Evolutionary conservation across 2,329 filamentous ascomycete species (phyloP).

Genomic region (Hymenoscyphus fraxineus): DNA sequence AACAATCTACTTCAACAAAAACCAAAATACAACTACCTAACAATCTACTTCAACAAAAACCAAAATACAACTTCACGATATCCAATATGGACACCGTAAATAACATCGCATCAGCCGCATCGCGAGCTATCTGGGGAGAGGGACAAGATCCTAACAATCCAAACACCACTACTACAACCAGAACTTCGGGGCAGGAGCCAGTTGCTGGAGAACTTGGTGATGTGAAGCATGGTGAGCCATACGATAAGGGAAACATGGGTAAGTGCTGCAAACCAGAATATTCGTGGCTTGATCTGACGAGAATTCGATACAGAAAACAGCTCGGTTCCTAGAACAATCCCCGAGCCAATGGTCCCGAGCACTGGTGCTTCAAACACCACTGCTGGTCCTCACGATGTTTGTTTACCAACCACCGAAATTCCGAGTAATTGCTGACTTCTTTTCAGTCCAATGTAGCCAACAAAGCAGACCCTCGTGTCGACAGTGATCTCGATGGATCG

Average conservation of each 20-base stretch:
- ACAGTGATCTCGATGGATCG: conserved; percentile 41
- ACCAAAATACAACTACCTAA: background rate
- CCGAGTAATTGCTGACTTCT: background rate
- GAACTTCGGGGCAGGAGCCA: conserved; percentile 54
- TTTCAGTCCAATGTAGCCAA: conserved; percentile 36
- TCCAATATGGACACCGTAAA: conserved; percentile 58
- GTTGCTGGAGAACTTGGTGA: conserved; percentile 66
- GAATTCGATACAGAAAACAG: background rate
- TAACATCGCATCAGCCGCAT: conserved; percentile 46
- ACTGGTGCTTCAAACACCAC: background rate
- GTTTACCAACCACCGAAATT: background rate
- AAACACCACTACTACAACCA: conserved; percentile 9
- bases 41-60: background rate
- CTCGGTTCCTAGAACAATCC: background rate
- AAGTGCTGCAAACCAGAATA: conserved; percentile 20
- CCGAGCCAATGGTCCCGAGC: background rate
- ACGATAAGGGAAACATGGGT: conserved; percentile 73
- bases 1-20: background rate
- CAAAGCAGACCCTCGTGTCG: conserved; percentile 47
- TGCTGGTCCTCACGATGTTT: background rate
- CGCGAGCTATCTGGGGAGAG: conserved; percentile 43
- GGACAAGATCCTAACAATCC: conserved; percentile 23
- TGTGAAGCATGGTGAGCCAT: conserved; percentile 67
- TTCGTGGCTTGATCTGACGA: background rate
- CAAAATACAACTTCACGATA: background rate